Percentiles rank a stretch among this genome's conserved stretches.
Conservation (phyloP, 108 stramenopile genomes). For the Chaetoceros muelleri region DNA sequence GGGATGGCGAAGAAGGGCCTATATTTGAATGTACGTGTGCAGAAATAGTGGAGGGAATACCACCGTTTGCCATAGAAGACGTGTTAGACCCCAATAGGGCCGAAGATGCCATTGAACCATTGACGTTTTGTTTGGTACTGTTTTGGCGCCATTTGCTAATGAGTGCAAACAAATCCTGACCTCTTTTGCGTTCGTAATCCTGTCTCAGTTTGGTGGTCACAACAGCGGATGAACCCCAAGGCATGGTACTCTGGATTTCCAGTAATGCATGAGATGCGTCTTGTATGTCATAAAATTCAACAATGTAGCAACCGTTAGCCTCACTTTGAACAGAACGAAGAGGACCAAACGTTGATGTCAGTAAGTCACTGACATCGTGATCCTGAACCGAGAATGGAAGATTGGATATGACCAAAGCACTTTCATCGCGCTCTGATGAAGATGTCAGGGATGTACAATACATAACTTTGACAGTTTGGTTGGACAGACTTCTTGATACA, state of each 20-base stretch:
- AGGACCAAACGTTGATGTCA: constrained; percentile 61
- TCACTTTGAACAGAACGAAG: constrained; percentile 47
- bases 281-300: constrained; percentile 81
- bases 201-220: constrained; percentile 54
- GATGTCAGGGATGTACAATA: constrained; percentile 79
- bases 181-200: constrained; percentile 59
- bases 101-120: too few species aligned
- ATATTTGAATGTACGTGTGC: too few species aligned
- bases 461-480: constrained; percentile 39
- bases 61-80: neutral
- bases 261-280: constrained; percentile 78
- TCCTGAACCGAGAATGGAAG: constrained; percentile 50
- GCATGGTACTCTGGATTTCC: constrained; percentile 68
- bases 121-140: neutral
- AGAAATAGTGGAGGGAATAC: constrained; percentile 10
- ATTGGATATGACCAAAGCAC: constrained; percentile 56
- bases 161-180: constrained; percentile 59
- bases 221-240: constrained; percentile 61
- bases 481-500: constrained; percentile 8
- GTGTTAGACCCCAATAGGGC: too few species aligned
- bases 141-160: constrained; percentile 70
- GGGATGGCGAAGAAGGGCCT: neutral
- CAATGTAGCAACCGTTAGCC: constrained; percentile 40
- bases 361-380: constrained; percentile 32
- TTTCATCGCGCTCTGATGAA: constrained; percentile 70